Evolutionary conservation across 805 yeast species (phyloP), one percentile per base, ranked within the genome.

Genomic region (Wickerhamiella siamensis): DNA sequence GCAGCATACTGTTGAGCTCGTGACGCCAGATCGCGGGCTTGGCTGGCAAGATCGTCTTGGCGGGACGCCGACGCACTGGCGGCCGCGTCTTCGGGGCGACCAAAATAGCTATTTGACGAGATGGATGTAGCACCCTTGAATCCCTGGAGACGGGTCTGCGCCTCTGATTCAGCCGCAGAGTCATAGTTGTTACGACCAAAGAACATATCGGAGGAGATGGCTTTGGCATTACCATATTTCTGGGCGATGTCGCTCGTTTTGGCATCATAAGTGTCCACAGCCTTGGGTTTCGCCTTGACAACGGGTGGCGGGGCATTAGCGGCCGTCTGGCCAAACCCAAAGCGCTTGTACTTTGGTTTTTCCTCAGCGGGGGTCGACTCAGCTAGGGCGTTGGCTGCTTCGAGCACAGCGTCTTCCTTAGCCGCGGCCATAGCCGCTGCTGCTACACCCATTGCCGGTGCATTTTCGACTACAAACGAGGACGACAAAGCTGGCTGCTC

Each of bases 171-270:
- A 32, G 83, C 82, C 2, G 67, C 69, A 49, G 81, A 80, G 54
- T 84, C 96, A 55, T 73, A 83, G 20, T 76, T 65, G 34, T 87
- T 88, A 55, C 94, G 77, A 16, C 95, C 95, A 61, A 91, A 91
- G 55, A 74, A 75, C 64, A 87, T 93, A 62, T 91, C 97, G 2
- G 96, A 87, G 0, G 97, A 91, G 48, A 91, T 91, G 38, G 87
- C 95, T 70, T 83, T 88, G 59, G 87, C 95, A 33, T 65, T 66
- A 43, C 96, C 96, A 58, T 72, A 91, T 64, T 84, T 83, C 54
- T 50, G 54, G 8, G 56, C 56, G 12, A 58, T 51, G 41, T 55
- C 63, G 34, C 58, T 51, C 12, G 49, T 47, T 31, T 50, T 31
- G 5, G 56, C 46, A 41, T 50, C 51, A 43, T 53, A 48, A 15